These are phyloP conservation scores for Picochlorum sp. DNA, from an alignment of 139 green algal genomes.

Conservation along the genomic window DNA sequence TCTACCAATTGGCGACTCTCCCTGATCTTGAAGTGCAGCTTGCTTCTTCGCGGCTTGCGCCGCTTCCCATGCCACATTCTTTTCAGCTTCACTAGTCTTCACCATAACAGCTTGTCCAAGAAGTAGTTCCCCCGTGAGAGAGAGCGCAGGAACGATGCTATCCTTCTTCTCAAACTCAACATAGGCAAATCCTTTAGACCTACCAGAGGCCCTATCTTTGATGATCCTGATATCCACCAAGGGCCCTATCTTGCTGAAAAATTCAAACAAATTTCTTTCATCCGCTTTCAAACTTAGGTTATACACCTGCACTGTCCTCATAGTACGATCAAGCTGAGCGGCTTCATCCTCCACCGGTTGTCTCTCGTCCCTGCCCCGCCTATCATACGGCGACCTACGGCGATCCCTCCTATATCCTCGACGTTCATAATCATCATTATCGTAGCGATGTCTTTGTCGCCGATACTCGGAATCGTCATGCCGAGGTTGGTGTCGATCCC, in stretches of 20 bases:
- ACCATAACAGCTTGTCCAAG: slow-evolving; percentile 83
- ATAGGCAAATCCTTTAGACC: slow-evolving; percentile 93
- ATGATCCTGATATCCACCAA: slow-evolving; percentile 90
- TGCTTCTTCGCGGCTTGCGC: slow-evolving; percentile 26
- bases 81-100: slow-evolving; percentile 85
- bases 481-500: too few species aligned
- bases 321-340: slow-evolving; percentile 65
- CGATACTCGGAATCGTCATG: slow-evolving; percentile 7
- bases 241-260: slow-evolving; percentile 57
- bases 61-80: slow-evolving; percentile 92
- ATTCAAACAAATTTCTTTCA: slow-evolving; percentile 80
- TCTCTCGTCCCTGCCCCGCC: slow-evolving; percentile 5
- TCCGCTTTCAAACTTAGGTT: slow-evolving; percentile 72
- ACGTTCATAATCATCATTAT: too few species aligned
- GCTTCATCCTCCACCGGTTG: slow-evolving; percentile 55
- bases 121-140: slow-evolving; percentile 71
- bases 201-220: slow-evolving; percentile 74
- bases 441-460: neutral
- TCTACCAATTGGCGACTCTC: slow-evolving; percentile 19
- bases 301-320: slow-evolving; percentile 79
- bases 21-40: neutral
- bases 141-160: slow-evolving; percentile 67
- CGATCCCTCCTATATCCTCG: too few species aligned
- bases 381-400: too few species aligned
- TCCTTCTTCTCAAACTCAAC: slow-evolving; percentile 82